Evolutionary conservation across 768 basidiomycete genomes (phyloP), one percentile per base, ranked within the genome.

Genomic region (Mycena vitilis): DNA sequence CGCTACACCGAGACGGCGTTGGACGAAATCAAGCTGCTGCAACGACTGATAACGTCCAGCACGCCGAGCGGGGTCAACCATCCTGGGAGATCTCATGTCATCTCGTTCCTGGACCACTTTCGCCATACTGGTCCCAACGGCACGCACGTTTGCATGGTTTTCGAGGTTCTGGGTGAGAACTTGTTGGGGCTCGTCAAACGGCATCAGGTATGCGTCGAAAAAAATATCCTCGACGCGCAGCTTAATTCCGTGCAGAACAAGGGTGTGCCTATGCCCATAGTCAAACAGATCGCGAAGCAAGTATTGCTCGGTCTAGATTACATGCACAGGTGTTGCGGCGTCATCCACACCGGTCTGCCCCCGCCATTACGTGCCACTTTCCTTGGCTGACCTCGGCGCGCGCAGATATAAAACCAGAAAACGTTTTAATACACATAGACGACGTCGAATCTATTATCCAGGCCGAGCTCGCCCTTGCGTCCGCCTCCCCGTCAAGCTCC

Each of bases 71-170:
- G 84, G 40, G 77, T 87, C 22, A 89, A 91, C 0, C 95, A 98
- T 78, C 88, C 96, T 0, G 97, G 96, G 4, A 85, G 95, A 69
- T 91, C 92, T 22, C 98, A 99, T 78, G 97, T 98, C 79, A 96
- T 99, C 78, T 94, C 93, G 16, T 95, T 99, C 78, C 92, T 99
- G 54, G 97, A 99, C 82, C 95, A 99, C 78, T 99, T 99, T 80
- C 88, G 91, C 34, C 98, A 99, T 81, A 93, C 93, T 69, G 98
- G 98, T 1, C 96, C 96, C 12, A 98, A 99, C 78, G 98, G 98
- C 44, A 91, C 88, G 18, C 98, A 99, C 80, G 94, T 99, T 73
- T 99, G 98, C 86, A 99, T 99, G 98, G 96, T 98, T 16, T 98
- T 98, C 75, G 98, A 99, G 79, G 98, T 99, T 30, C 88, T 99